Evolutionary conservation across 2,329 filamentous ascomycete species (phyloP).

Genomic region (Penicillium italicum): DNA sequence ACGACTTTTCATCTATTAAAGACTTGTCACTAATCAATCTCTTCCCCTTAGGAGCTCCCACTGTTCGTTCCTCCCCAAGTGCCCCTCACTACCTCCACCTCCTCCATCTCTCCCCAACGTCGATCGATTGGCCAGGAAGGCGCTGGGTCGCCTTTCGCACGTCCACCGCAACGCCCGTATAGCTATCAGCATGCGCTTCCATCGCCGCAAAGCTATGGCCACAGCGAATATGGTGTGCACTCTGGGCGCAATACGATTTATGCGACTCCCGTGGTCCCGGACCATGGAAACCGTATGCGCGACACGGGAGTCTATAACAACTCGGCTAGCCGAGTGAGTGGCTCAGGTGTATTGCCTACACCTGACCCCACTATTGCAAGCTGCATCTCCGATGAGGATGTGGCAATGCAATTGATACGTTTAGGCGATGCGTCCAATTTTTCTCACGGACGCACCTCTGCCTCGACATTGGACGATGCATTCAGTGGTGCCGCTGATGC

Average conservation of each 20-base stretch:
- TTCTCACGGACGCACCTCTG: conserved; percentile 87
- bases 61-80: conserved; percentile 93
- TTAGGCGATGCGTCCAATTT: conserved; percentile 91
- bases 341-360: conserved; percentile 71
- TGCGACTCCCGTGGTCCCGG: conserved; percentile 56
- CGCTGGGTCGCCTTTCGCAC: conserved; percentile 66
- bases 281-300: conserved; percentile 62
- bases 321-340: conserved; percentile 37
- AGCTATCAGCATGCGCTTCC: conserved; percentile 72
- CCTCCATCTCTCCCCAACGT: conserved; percentile 90
- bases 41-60: conserved; percentile 71
- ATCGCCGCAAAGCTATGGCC: conserved; percentile 74
- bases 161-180: conserved; percentile 74
- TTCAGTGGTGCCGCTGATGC: conserved; percentile 86
- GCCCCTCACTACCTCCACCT: conserved; percentile 89
- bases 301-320: conserved; percentile 48
- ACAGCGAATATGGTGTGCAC: conserved; percentile 44
- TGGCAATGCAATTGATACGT: conserved; percentile 93
- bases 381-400: conserved; percentile 96
- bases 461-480: conserved; percentile 88
- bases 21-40: conserved; percentile 13
- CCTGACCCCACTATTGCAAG: conserved; percentile 96
- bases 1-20: not conserved
- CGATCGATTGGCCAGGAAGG: conserved; percentile 70
- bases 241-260: conserved; percentile 48